Percentiles rank a stretch among this genome's conserved stretches.
Evolutionary conservation across 768 basidiomycete genomes (phyloP).

Genomic region (Termitomyces sp.): DNA sequence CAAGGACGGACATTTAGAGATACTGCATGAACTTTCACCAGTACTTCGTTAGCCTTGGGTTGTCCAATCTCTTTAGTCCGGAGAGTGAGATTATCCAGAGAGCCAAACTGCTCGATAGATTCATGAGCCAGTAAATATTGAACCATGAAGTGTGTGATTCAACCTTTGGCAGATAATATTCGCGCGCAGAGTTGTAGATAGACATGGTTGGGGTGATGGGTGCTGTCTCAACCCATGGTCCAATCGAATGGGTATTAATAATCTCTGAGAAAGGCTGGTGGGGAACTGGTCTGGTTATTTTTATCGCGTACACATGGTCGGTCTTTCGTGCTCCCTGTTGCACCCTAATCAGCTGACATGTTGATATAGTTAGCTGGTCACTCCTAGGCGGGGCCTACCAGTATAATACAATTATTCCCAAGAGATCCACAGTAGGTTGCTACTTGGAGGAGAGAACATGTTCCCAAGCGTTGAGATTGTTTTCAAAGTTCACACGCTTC

Average conservation of each 20-base stretch:
- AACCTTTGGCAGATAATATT: constrained; percentile 14
- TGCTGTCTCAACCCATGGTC: not conserved
- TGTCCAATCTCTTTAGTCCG: constrained; percentile 17
- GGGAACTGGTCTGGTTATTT: not conserved
- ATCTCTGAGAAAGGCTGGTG: not conserved
- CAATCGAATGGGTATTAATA: not conserved
- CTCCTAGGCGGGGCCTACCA: not conserved
- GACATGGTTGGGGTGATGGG: constrained; percentile 7
- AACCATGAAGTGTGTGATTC: not conserved
- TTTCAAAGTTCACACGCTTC: no score
- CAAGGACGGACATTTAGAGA: constrained; percentile 39
- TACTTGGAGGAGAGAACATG: no score
- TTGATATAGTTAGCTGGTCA: not conserved
- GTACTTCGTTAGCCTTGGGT: constrained; percentile 41
- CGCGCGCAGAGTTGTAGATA: constrained; percentile 5
- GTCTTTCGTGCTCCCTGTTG: not conserved
- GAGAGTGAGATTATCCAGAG: constrained; percentile 20
- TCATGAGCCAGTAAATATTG: not conserved
- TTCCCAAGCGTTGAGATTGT: no score
- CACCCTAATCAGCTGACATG: not conserved
- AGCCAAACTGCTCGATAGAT: constrained; percentile 10
- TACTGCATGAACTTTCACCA: constrained; percentile 51
- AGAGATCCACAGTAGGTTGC: no score
- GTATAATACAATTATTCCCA: not conserved
- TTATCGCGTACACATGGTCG: not conserved